Base-by-base conservation (phyloP, 2,329 filamentous ascomycete species). In the Penicillium verrucosum region DNA sequence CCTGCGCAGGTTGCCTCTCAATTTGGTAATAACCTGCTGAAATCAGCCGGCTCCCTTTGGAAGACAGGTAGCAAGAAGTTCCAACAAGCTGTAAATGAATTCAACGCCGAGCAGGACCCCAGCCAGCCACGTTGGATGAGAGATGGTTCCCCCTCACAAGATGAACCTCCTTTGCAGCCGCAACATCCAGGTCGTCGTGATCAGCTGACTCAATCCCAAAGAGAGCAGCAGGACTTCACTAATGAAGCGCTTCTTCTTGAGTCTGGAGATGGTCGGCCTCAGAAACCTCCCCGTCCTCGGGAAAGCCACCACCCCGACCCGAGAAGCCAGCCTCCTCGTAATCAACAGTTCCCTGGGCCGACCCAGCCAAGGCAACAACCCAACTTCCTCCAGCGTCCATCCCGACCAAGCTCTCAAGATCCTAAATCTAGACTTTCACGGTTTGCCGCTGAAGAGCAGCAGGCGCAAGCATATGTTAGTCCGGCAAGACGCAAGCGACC, bases 51-150 rank as follows among this genome's bases (percentile, higher is more conserved):
- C 64, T 93, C 90, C 0, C 77, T 97, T 0, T 99, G 94, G 94
- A 99, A 96, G 71, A 90, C 89, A 3, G 87, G 93, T 0, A 90
- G 92, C 69, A 99, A 96, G 75, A 92, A 90, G 71, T 84, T 97
- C 56, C 91, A 96, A 68, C 91, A 94, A 73, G 93, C 91, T 5
- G 89, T 97, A 34, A 87, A 92, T 9, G 94, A 99, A 16, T 89
- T 97, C 57, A 84, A 85, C 65, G 76, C 81, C 51, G 88, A 86
- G n/a, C 79, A 81, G 27, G 92, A 96, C 68, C 81, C 89, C 2
- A 89, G 73, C 68, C 90, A 96, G 70, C 94, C 94, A 0, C 94
- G 90, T 70, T 99, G 94, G 94, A 96, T 99, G 93, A 86, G 89
- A 65, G 89, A 92, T 56, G 82, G 85, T 3, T 82, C 65, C 41